phyloP scores from a whole-genome alignment of 2,329 filamentous ascomycete species.

The Colletotrichum gigasporum region DNA sequence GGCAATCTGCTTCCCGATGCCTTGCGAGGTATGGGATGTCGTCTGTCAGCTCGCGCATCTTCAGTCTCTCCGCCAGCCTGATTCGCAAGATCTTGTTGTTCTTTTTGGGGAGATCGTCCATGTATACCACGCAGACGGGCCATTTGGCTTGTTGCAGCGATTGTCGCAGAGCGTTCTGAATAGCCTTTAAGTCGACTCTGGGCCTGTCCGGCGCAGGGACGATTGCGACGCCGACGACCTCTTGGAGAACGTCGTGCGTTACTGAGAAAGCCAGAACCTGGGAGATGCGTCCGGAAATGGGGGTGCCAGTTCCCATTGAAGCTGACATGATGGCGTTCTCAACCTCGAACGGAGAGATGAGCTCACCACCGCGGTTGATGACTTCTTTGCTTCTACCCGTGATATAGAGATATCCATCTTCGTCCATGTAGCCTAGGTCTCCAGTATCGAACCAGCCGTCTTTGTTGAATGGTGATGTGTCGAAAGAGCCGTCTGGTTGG shows the following conservation, averaged over 20 bases:
- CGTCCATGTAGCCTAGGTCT: slow-evolving; percentile 62
- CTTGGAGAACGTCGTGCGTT: slow-evolving; percentile 61
- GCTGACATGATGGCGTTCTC: slow-evolving; percentile 63
- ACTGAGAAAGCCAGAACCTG: slow-evolving; percentile 64
- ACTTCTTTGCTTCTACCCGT: slow-evolving; percentile 66
- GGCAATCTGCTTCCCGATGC: slow-evolving; percentile 61
- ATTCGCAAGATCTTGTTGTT: slow-evolving; percentile 69
- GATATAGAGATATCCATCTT: slow-evolving; percentile 61
- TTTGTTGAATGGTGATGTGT: slow-evolving; percentile 55
- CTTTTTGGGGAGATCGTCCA: slow-evolving; percentile 63
- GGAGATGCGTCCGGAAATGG: slow-evolving; percentile 55
- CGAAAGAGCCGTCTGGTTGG: slow-evolving; percentile 49
- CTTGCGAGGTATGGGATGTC: slow-evolving; percentile 51
- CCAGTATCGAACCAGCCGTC: slow-evolving; percentile 65
- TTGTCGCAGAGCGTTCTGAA: slow-evolving; percentile 57
- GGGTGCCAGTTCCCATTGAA: slow-evolving; percentile 50
- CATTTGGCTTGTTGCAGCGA: slow-evolving; percentile 63
- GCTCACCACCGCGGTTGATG: slow-evolving; percentile 66
- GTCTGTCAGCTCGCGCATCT: slow-evolving; percentile 54
- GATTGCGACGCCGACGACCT: slow-evolving; percentile 63
- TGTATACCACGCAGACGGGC: slow-evolving; percentile 61
- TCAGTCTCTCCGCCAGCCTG: slow-evolving; percentile 57
- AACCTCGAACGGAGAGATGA: slow-evolving; percentile 69
- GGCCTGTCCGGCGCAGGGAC: slow-evolving; percentile 55
- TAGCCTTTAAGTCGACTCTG: slow-evolving; percentile 55